Evolutionary conservation across 2,329 filamentous ascomycete species (phyloP), one percentile per base, ranked within the genome.

Genomic region (Fonsecaea nubica): DNA sequence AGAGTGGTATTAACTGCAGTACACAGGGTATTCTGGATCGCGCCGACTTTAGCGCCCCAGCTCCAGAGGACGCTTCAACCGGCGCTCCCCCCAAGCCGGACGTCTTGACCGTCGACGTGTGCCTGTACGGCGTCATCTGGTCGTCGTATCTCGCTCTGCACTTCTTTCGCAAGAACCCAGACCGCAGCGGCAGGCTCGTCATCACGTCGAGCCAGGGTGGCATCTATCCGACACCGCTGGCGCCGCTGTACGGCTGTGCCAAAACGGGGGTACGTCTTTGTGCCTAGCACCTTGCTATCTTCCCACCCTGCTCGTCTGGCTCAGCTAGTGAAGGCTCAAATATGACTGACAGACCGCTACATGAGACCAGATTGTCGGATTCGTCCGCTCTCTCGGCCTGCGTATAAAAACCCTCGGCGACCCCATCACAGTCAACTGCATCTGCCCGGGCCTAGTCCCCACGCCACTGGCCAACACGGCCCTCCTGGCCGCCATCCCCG

Each of bases 351-450:
- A 8, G 10, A 36, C 10, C 35, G 7, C 35, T 12, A 2, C 1
- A 25, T 25, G 25, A 25, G 0, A 36, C 5, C 35, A 36, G 35
- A 12, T 50, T 5, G 45, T 50, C 21, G 45, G 45, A 4, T 25
- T 50, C 3, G 15, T 15, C 15, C 45, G 45, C 7, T n/a, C 45
- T 4, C 45, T 50, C 8, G 15, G 8, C 7, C 45, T 8, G 15
- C n/a, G 45, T 8, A 50, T 25, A 8, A 50, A n/a, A 15, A 8
- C 7, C 13, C 45, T n/a, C 8, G 45, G 45, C 45, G 45, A 50
- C 7, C 45, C 45, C 45, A 50, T 50, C 45, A 50, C 45, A 15
- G 45, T 50, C 45, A 50, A 50, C 21, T 50, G 45, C 13, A 25
- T 50, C 13, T 15, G 6, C 45, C 45, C 45, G 7, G 45, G 45